A percentile compares a stretch with the other conserved stretches of the same genome.
These are phyloP conservation scores for Eucalyptus tenuipes DNA, from an alignment of 345 rosid species.

Conservation along the genomic window DNA sequence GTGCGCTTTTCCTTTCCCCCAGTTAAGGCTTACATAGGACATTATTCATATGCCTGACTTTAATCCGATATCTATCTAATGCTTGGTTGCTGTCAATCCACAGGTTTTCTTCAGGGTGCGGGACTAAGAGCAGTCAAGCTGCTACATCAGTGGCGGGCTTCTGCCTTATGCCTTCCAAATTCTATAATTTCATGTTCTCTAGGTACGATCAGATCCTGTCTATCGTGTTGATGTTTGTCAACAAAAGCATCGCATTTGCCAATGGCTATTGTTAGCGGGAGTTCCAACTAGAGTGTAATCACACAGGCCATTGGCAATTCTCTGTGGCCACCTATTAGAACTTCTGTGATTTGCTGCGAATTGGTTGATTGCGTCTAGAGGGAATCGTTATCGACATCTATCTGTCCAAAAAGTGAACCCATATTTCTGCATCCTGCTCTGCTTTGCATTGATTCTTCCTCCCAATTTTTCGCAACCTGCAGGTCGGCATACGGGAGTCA, in stretches of 20 bases:
- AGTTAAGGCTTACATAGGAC: background rate
- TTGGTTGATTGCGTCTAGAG: background rate
- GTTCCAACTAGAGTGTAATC: background rate
- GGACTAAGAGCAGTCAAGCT: slow-evolving; percentile 63
- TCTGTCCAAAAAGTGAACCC: background rate
- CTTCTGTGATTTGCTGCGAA: background rate
- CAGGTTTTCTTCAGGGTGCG: slow-evolving; percentile 34
- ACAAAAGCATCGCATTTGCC: background rate
- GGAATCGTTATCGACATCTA: background rate
- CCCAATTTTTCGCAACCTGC: slow-evolving; percentile 1
- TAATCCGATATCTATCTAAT: background rate
- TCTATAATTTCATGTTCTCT: slow-evolving; percentile 65
- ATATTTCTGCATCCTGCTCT: background rate
- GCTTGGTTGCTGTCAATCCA: background rate
- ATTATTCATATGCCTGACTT: background rate
- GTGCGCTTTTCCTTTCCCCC: slow-evolving; percentile 10
- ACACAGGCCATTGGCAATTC: background rate
- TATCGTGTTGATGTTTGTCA: background rate
- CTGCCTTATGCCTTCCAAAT: slow-evolving; percentile 71
- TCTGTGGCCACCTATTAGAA: background rate
- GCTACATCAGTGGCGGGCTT: slow-evolving; percentile 84
- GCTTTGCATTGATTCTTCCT: background rate
- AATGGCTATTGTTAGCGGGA: background rate
- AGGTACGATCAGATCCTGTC: slow-evolving; percentile 26
- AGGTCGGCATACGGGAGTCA: slow-evolving; percentile 61